A percentile compares a stretch with the other conserved stretches of the same genome.
Evolutionary conservation across 176 grass and related monocot species (phyloP).

Genomic region (Zoysia japonica): DNA sequence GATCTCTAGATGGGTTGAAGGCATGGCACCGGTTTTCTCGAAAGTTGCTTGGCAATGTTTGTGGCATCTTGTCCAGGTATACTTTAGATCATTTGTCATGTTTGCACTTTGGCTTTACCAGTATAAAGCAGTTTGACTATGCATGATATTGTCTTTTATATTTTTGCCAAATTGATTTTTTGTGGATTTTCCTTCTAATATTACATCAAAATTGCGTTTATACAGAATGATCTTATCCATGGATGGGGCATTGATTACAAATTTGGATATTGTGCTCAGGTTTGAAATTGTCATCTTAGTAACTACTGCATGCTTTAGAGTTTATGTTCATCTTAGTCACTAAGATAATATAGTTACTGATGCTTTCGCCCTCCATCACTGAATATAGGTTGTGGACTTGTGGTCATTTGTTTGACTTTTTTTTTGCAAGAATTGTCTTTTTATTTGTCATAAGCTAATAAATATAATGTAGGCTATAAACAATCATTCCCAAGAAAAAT

Average conservation of each 20-base stretch:
- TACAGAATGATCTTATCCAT: conserved; percentile 88
- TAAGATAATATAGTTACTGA: not conserved
- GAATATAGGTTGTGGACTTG: not conserved
- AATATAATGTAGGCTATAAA: not conserved
- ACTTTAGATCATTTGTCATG: conserved; percentile 22
- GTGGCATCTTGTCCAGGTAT: conserved; percentile 95
- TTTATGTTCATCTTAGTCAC: not conserved
- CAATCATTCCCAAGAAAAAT: conserved; percentile 2
- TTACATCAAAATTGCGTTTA: conserved; percentile 35
- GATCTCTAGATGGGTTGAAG: conserved; percentile 84
- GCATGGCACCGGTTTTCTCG: conserved; percentile 84
- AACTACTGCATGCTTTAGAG: conserved; percentile 14
- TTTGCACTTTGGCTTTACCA: conserved; percentile 4
- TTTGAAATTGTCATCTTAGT: conserved; percentile 33
- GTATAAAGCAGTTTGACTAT: not conserved
- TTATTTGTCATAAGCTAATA: not conserved
- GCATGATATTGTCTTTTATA: not conserved
- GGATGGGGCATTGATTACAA: conserved; percentile 96
- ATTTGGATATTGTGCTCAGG: conserved; percentile 96
- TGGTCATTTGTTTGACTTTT: not conserved
- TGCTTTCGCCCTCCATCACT: not conserved
- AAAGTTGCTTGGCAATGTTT: conserved; percentile 85
- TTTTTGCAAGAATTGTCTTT: not conserved
- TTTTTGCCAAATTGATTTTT: not conserved
- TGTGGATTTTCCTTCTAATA: conserved; percentile 16